phyloP scores from a whole-genome alignment of 192 early-diverging fungal species.

The Backusella mclennaniae region DNA sequence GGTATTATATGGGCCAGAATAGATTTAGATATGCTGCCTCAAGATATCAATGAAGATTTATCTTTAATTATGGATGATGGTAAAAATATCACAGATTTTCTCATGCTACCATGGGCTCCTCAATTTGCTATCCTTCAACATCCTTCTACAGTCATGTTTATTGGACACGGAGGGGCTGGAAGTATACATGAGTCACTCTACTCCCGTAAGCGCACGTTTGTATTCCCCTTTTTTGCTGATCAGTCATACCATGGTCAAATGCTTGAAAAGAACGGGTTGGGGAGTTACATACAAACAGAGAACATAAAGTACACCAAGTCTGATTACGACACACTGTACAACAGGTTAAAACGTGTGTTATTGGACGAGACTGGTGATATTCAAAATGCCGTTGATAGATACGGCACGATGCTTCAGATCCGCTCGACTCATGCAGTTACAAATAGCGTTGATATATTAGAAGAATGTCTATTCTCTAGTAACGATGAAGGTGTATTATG shows the following conservation, averaged over 20 bases:
- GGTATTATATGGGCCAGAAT: conserved; percentile 35
- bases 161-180: conserved; percentile 27
- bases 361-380: not conserved
- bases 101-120: conserved; percentile 15
- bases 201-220: conserved; percentile 21
- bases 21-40: not conserved
- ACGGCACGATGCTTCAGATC: conserved; percentile 5
- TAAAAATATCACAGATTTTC: not conserved
- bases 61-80: too few relatives aligned
- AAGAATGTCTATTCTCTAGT: conserved; percentile 23
- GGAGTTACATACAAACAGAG: not conserved
- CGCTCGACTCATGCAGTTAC: not conserved
- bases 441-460: conserved; percentile 19
- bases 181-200: conserved; percentile 34
- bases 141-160: conserved; percentile 18
- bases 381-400: not conserved
- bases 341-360: not conserved
- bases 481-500: not conserved
- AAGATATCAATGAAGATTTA: too few relatives aligned
- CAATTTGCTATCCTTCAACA: conserved; percentile 37
- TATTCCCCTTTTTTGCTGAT: conserved; percentile 32
- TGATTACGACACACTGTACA: not conserved
- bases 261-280: not conserved
- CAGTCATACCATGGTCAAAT: conserved; percentile 16
- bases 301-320: not conserved